A percentile compares a stretch with the other conserved stretches of the same genome.
Evolutionary conservation across 768 basidiomycete genomes (phyloP).

Genomic region (Boletus vermiculosoides): DNA sequence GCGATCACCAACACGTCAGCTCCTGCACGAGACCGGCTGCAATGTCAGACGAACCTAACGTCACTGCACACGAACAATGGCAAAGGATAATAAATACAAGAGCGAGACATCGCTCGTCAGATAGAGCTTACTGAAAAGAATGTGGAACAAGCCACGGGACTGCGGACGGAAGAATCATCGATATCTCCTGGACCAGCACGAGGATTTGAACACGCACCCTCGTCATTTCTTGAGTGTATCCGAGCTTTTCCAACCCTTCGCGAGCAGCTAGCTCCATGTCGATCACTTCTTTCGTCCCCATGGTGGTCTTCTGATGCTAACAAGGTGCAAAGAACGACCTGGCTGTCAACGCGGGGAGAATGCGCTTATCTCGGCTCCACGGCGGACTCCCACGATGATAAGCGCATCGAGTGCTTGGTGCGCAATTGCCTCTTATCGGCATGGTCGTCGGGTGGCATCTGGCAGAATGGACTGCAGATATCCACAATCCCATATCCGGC

Average conservation of each 20-base stretch:
- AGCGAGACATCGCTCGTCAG: background rate
- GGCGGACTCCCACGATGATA: background rate
- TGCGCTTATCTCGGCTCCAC: background rate
- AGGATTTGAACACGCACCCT: conserved; percentile 35
- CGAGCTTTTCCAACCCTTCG: conserved; percentile 47
- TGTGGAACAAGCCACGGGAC: conserved; percentile 52
- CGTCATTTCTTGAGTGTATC: conserved; percentile 55
- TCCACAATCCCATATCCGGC: background rate
- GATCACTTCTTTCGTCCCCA: conserved; percentile 11
- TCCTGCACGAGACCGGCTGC: background rate
- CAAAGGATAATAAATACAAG: background rate
- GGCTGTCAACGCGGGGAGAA: background rate
- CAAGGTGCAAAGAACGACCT: background rate
- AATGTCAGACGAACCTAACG: conserved; percentile 38
- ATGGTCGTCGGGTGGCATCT: background rate
- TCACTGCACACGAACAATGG: conserved; percentile 36
- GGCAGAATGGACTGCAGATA: background rate
- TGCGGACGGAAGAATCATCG: conserved; percentile 16
- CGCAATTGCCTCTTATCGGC: background rate
- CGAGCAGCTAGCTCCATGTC: conserved; percentile 29
- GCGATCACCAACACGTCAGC: conserved; percentile 1
- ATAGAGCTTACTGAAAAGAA: conserved; percentile 48
- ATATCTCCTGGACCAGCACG: background rate
- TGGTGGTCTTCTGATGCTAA: background rate
- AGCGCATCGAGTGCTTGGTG: too few species aligned